A percentile compares a stretch with the other conserved stretches of the same genome.
Conservation (phyloP, 78 protist species). For the Emiliania huxleyi region DNA sequence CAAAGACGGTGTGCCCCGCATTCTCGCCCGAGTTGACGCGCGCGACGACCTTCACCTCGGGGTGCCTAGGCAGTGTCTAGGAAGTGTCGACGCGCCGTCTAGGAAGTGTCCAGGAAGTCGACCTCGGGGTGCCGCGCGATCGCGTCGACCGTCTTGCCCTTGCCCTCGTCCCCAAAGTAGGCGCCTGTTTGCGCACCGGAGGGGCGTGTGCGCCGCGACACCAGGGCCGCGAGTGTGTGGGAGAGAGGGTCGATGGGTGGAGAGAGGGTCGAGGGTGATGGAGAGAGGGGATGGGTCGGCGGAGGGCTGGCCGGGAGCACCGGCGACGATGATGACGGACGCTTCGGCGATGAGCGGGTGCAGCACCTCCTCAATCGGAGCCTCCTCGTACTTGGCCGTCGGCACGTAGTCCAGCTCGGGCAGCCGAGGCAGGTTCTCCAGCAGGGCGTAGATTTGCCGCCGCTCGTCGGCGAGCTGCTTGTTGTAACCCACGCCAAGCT, state of each 20-base stretch:
- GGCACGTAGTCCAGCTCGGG: background rate
- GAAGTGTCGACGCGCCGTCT: too few species aligned
- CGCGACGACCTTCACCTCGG: background rate
- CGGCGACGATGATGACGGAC: conserved; percentile 37
- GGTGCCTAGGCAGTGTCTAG: too few species aligned
- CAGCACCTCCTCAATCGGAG: conserved; percentile 21
- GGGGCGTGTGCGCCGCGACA: too few species aligned
- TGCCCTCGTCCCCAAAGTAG: conserved; percentile 54
- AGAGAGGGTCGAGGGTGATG: too few species aligned
- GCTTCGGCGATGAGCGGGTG: conserved; percentile 22
- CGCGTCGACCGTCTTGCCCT: conserved; percentile 50
- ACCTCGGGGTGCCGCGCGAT: conserved; percentile 41
- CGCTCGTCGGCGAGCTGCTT: background rate
- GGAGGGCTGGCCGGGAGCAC: too few species aligned
- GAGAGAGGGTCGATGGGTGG: too few species aligned
- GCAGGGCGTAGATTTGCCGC: background rate
- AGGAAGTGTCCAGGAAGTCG: too few species aligned
- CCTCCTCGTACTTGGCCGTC: conserved; percentile 28
- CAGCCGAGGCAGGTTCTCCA: background rate
- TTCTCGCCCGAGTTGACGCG: conserved; percentile 38
- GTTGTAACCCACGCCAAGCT: background rate
- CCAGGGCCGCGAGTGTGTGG: too few species aligned
- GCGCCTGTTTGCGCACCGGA: too few species aligned
- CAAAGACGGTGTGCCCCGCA: conserved; percentile 56
- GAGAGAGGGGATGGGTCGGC: too few species aligned